A percentile compares a stretch with the other conserved stretches of the same genome.
Evolutionary conservation across 768 basidiomycete genomes (phyloP).

Genomic region (Pleurotus giganteus): DNA sequence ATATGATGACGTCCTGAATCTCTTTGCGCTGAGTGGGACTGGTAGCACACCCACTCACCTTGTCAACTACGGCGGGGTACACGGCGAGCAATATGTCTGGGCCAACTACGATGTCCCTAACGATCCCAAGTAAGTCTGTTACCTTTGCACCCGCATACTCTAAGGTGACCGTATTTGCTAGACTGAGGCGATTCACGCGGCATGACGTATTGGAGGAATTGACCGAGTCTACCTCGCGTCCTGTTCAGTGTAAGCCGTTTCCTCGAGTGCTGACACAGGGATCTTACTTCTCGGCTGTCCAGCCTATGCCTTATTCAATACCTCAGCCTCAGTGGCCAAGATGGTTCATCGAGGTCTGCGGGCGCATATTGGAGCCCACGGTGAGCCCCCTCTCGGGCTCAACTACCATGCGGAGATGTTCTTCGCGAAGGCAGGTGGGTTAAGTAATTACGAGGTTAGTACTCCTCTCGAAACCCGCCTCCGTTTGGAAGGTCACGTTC

Average conservation of each 20-base stretch:
- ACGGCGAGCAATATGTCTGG: slow-evolving; percentile 71
- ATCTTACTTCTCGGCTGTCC: background rate
- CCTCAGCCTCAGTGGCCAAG: slow-evolving; percentile 62
- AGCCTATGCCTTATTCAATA: slow-evolving; percentile 71
- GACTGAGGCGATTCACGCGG: slow-evolving; percentile 60
- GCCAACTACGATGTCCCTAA: slow-evolving; percentile 62
- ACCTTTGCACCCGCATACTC: background rate
- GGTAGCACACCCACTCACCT: slow-evolving; percentile 73
- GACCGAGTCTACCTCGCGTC: slow-evolving; percentile 60
- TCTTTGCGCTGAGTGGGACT: slow-evolving; percentile 68
- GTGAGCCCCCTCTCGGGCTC: slow-evolving; percentile 68
- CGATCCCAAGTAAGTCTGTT: slow-evolving; percentile 56
- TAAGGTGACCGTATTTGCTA: slow-evolving; percentile 20
- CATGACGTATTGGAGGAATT: slow-evolving; percentile 63
- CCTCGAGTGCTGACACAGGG: slow-evolving; percentile 1
- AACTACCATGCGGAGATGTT: slow-evolving; percentile 78
- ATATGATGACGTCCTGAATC: slow-evolving; percentile 63
- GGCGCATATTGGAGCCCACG: slow-evolving; percentile 72
- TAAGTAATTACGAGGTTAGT: slow-evolving; percentile 67
- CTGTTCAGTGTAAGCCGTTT: slow-evolving; percentile 48
- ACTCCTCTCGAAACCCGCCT: background rate
- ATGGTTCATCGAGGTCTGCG: slow-evolving; percentile 65
- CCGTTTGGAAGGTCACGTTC: background rate
- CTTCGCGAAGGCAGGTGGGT: slow-evolving; percentile 60
- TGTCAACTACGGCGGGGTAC: slow-evolving; percentile 74